These are phyloP conservation scores for Fragilaria radians DNA, from an alignment of 108 stramenopile genomes.

Conservation along the genomic window DNA sequence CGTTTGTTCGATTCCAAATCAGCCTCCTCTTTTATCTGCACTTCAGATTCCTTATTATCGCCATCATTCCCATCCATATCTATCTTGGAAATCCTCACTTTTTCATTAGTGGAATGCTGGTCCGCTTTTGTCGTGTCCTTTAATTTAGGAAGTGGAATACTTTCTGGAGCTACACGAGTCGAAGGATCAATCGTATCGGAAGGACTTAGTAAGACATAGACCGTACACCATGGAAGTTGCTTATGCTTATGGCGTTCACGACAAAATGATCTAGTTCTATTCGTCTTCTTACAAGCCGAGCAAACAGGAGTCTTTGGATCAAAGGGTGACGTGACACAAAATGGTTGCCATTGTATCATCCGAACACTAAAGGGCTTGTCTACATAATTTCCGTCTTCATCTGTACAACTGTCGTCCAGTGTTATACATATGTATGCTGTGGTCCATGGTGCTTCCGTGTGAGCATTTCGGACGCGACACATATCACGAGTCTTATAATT, in stretches of 20 bases:
- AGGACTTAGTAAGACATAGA: conserved; percentile 48
- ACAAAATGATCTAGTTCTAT: conserved; percentile 57
- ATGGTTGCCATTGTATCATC: conserved; percentile 61
- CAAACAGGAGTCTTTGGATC: conserved; percentile 59
- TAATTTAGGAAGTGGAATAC: neutral
- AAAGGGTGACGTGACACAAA: conserved; percentile 33
- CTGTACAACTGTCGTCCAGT: conserved; percentile 54
- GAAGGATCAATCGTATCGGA: conserved; percentile 36
- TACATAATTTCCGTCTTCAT: conserved; percentile 49
- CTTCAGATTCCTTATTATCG: conserved; percentile 3
- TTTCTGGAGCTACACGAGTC: conserved; percentile 34
- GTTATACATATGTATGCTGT: conserved; percentile 77
- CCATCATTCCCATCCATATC: neutral
- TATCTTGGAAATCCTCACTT: neutral
- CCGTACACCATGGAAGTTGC: conserved; percentile 70
- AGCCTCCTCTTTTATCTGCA: neutral
- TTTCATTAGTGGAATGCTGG: neutral
- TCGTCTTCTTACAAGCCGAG: conserved; percentile 67
- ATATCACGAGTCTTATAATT: conserved; percentile 80
- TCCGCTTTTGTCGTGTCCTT: conserved; percentile 7
- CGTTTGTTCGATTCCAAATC: neutral
- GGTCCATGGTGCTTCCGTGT: conserved; percentile 71
- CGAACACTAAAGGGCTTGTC: conserved; percentile 51
- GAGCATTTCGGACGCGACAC: conserved; percentile 71
- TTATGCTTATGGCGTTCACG: conserved; percentile 58